These are phyloP conservation scores for Silene noctiflora DNA, from an alignment of 179 eudicot genomes.

Conservation along the genomic window DNA sequence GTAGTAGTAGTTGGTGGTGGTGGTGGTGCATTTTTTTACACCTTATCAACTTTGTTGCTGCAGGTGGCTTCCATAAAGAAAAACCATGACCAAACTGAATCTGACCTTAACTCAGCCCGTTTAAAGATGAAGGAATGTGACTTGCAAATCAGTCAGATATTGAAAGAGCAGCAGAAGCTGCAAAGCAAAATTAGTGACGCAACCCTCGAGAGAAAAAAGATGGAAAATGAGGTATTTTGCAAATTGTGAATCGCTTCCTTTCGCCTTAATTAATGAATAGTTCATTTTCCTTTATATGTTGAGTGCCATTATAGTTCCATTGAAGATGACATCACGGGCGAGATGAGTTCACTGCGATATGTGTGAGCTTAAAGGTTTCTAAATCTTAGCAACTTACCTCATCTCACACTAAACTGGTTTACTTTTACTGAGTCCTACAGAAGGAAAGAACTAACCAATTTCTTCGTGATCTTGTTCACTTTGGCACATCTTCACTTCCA, in stretches of 20 bases:
- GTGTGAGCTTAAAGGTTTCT: background rate
- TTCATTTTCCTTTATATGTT: background rate
- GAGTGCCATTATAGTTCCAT: background rate
- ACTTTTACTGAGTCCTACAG: background rate
- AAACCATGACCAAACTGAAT: conserved; percentile 51
- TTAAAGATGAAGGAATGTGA: conserved; percentile 83
- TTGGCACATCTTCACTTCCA: background rate
- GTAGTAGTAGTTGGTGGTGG: background rate
- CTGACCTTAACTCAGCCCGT: conserved; percentile 72
- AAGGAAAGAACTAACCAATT: conserved; percentile 6
- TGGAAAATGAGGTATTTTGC: conserved; percentile 88
- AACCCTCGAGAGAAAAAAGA: conserved; percentile 71
- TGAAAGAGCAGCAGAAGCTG: conserved; percentile 70
- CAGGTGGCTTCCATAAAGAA: conserved; percentile 66
- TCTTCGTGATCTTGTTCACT: background rate
- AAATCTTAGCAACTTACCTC: background rate
- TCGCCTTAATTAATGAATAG: background rate
- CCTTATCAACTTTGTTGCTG: conserved; percentile 13
- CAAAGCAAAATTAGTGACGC: conserved; percentile 63
- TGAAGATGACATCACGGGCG: background rate
- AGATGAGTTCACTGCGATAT: background rate
- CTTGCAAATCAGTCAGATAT: conserved; percentile 59
- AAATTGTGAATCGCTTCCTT: background rate
- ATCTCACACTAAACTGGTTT: background rate
- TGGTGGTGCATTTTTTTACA: background rate